Base-by-base conservation (phyloP, 106 monocot genomes). In the Xerophyta viscosa region DNA sequence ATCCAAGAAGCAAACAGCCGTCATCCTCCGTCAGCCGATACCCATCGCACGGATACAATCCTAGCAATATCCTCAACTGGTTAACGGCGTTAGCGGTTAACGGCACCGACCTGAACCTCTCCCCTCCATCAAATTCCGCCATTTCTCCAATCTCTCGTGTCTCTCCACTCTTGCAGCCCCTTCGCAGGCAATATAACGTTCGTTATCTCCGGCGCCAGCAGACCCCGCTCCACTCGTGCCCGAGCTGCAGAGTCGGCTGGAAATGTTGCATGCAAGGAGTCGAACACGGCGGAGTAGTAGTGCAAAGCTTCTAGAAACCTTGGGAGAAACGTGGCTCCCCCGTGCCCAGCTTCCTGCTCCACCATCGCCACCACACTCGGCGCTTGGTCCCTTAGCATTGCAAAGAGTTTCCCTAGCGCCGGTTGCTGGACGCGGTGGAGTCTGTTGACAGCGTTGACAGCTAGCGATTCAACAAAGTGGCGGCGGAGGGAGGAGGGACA, bases 221-320 rank as follows among this genome's bases (percentile, higher is more conserved):
- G 24, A 57, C 10, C 61, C 44, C 66, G 63, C 63, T 75, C 74
- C 31, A 75, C 68, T 56, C 57, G 67, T 43, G 63, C 62, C 29
- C 74, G 41, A 20, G 67, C 67, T 5, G 48, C 52, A 17, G 74
- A 75, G 63, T 68, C 74, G 4, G 50, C 21, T 13, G 74, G 74
- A n/a, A 75, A 68, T 3, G 74, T 75, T 0, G 74, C 74, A 46
- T 75, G 63, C 20, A 75, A 36, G 8, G 74, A 75, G 63, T 75
- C 74, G 52, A 75, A 75, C 29, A 75, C 58, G 18, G 74, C 74
- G 17, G 74, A 75, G 68, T 75, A 75, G 68, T 68, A 75, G 41
- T 75, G 74, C 21, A 75, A 46, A 17, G 74, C 74, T 22, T 75
- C 74, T 7, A 75, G 24, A 46, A 75, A 74, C 44, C 74, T 27